Evolutionary conservation across 2,329 filamentous ascomycete species (phyloP).

Genomic region (Fusarium aywerte): DNA sequence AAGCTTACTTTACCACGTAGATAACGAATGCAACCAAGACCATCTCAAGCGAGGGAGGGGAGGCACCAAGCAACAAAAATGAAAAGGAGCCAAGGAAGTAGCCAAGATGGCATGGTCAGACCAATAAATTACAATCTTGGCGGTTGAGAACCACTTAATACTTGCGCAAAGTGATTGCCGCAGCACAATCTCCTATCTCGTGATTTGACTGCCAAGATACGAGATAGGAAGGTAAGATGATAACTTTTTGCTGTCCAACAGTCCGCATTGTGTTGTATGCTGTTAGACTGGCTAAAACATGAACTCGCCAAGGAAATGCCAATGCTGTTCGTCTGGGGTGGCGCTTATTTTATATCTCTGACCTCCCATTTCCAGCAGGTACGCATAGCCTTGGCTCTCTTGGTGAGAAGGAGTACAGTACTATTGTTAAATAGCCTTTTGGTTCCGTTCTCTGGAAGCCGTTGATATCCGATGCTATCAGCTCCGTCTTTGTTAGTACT

Average conservation of each 20-base stretch:
- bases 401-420: background rate
- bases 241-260: background rate
- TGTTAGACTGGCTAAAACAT: too few species aligned
- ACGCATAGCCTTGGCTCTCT: too few species aligned
- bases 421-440: background rate
- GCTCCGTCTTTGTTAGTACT: background rate
- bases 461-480: background rate
- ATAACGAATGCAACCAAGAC: background rate
- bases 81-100: background rate
- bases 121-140: conserved; percentile 30
- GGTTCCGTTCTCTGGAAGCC: background rate
- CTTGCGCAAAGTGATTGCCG: conserved; percentile 23
- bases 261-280: too few species aligned
- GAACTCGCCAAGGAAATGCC: background rate
- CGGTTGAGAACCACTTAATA: conserved; percentile 19
- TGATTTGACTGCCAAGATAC: conserved; percentile 35
- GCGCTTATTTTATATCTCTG: background rate
- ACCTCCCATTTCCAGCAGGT: background rate
- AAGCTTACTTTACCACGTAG: background rate
- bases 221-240: conserved; percentile 19
- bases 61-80: background rate
- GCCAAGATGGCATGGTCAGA: conserved; percentile 18
- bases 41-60: background rate
- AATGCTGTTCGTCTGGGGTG: conserved; percentile 1
- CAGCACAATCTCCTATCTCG: conserved; percentile 11